Base-by-base conservation (phyloP, 371 early-diverging fungal species). In the Mortierella sp. region DNA sequence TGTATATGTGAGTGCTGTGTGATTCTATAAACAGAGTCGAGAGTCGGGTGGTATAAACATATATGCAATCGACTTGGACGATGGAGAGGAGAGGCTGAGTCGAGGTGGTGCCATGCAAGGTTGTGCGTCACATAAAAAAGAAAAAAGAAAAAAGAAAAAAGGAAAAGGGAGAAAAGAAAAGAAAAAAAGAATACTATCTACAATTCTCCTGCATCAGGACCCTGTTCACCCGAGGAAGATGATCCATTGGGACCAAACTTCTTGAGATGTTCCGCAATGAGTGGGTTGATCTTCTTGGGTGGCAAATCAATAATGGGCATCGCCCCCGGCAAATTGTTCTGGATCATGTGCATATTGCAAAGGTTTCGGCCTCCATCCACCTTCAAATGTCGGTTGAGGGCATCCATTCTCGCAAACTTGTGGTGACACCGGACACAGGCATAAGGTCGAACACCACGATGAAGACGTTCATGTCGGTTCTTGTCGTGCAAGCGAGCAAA, bases 401-500 rank as follows among this genome's bases (percentile, higher is more conserved):
- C 94, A 69, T 95, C 95, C 72, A 86, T 88, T 29, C 95, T 81
- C 2, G 94, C 90, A 84, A 95, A 95, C 0, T 85, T 72, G 69
- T 93, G 94, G 14, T 84, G 70, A 66, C 95, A 95, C 28, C 83
- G 70, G 16, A 80, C 72, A 57, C 92, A 92, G 4, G 75, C 80
- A 75, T 81, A 89, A 5, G 90, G 88, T 57, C 88, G 88, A 46
- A 86, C 75, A 18, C 90, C 91, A 59, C 76, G 83, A 53, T 91
- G 91, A 19, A 91, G 81, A 53, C 90, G 87, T 9, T 81, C 71
- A 70, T 96, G 96, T 21, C 97, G 84, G 72, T 94, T 95, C 60
- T 94, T 86, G 84, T 96, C 92, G 62, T 93, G 91, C 47, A 89
- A 88, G 0, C 93, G 86, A n/a, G 90, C 88, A 82, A 93, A 93